phyloP scores from a whole-genome alignment of 371 early-diverging fungal species.

The Circinella minor region DNA sequence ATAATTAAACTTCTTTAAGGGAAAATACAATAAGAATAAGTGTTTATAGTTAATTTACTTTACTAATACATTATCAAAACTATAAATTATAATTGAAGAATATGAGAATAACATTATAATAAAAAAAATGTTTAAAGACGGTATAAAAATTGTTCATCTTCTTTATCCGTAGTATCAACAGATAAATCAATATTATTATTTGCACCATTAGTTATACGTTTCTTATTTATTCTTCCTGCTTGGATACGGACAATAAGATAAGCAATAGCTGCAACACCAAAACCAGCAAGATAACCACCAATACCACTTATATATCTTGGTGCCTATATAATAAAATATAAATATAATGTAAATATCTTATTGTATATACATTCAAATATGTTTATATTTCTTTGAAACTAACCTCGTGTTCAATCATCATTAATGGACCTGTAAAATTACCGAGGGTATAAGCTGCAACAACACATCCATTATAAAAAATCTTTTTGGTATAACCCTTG shows the following conservation, averaged over 20 bases:
- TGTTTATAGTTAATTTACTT: no score
- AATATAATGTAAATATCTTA: no score
- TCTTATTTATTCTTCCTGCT: constrained; percentile 22
- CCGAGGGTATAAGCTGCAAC: constrained; percentile 38
- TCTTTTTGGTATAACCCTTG: constrained; percentile 45
- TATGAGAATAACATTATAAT: no score
- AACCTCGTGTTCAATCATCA: constrained; percentile 25
- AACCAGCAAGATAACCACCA: constrained; percentile 13
- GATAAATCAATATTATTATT: constrained; percentile 11
- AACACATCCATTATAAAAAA: constrained; percentile 35
- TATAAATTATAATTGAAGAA: no score
- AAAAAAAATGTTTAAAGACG: neutral
- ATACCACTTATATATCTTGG: constrained; percentile 2
- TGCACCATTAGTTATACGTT: constrained; percentile 14
- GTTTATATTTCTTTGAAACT: no score
- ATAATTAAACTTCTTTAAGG: no score
- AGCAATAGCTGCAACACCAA: constrained; percentile 11
- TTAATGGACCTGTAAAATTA: constrained; percentile 40
- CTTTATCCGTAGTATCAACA: constrained; percentile 31
- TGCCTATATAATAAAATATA: neutral
- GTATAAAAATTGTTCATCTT: constrained; percentile 37
- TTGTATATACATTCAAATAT: no score
- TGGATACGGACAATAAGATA: constrained; percentile 18
- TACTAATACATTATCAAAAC: no score
- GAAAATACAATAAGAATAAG: no score